A percentile compares a stretch with the other conserved stretches of the same genome.
These are phyloP conservation scores for Pyrenochaeta sp. DNA, from an alignment of 2,329 filamentous ascomycete species.

Conservation along the genomic window DNA sequence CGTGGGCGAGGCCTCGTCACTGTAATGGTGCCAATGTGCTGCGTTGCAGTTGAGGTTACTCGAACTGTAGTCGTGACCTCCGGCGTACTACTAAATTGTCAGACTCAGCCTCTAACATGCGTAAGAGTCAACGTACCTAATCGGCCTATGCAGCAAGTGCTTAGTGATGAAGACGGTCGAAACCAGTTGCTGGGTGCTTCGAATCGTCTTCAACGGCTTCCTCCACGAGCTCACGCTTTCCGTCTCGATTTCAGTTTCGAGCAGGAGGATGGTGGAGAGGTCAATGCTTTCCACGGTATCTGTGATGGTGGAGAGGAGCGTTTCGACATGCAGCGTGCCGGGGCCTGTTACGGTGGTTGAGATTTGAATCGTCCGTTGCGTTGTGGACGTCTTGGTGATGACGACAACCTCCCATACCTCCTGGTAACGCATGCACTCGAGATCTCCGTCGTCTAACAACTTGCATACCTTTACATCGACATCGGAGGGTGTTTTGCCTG, in stretches of 20 bases:
- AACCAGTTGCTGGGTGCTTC: background rate
- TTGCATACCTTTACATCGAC: slow-evolving; percentile 55
- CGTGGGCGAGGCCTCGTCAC: slow-evolving; percentile 10
- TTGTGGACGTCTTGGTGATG: slow-evolving; percentile 49
- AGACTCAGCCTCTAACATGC: background rate
- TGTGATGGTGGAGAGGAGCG: slow-evolving; percentile 49
- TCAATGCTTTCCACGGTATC: slow-evolving; percentile 50
- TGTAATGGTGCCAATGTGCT: slow-evolving; percentile 16
- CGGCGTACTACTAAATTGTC: slow-evolving; percentile 9
- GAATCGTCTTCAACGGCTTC: slow-evolving; percentile 18
- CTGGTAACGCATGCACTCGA: slow-evolving; percentile 52
- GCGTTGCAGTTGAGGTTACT: slow-evolving; percentile 16
- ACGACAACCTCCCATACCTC: slow-evolving; percentile 54
- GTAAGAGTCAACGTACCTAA: slow-evolving; percentile 11
- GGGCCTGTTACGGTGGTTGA: slow-evolving; percentile 49
- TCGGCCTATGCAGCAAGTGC: slow-evolving; percentile 26
- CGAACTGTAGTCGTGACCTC: slow-evolving; percentile 29
- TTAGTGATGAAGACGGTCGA: slow-evolving; percentile 37
- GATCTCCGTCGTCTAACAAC: slow-evolving; percentile 42
- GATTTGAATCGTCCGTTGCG: slow-evolving; percentile 48
- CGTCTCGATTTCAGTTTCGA: slow-evolving; percentile 47
- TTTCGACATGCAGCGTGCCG: slow-evolving; percentile 49
- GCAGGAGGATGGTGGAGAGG: slow-evolving; percentile 49
- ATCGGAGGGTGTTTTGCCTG: slow-evolving; percentile 48
- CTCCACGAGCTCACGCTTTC: slow-evolving; percentile 41